Conservation (phyloP, 2,329 filamentous ascomycete species). For the Cercospora zeina region DNA sequence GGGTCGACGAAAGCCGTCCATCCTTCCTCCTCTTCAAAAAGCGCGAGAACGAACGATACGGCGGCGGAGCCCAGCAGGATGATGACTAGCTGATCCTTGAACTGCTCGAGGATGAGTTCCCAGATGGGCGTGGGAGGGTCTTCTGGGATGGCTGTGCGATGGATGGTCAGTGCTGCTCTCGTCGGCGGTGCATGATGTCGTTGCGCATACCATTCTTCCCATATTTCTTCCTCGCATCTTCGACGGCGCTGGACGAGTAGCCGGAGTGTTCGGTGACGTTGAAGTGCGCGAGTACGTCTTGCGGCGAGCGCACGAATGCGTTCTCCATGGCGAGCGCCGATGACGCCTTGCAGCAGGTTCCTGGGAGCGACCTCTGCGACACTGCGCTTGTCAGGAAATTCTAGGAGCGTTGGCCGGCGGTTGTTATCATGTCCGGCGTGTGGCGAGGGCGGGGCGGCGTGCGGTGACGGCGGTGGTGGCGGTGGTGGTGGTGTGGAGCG, state of each 20-base stretch:
- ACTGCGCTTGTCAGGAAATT: background rate
- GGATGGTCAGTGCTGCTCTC: constrained; percentile 22
- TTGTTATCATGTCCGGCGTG: constrained; percentile 9
- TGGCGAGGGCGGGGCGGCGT: background rate
- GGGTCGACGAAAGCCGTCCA: constrained; percentile 98
- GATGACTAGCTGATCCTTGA: constrained; percentile 97
- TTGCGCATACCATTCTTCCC: constrained; percentile 41
- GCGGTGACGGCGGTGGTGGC: constrained; percentile 1
- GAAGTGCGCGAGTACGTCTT: constrained; percentile 43
- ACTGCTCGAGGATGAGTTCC: constrained; percentile 96
- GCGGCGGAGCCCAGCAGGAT: constrained; percentile 91
- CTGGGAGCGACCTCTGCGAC: background rate
- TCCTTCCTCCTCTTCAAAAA: constrained; percentile 89
- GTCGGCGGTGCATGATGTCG: background rate
- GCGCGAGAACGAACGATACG: constrained; percentile 86
- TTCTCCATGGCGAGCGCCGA: constrained; percentile 39
- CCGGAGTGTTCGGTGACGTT: constrained; percentile 40
- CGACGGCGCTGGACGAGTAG: constrained; percentile 38
- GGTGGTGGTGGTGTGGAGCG: background rate
- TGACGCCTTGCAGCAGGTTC: constrained; percentile 12
- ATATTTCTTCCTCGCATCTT: constrained; percentile 38
- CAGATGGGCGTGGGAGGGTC: constrained; percentile 94
- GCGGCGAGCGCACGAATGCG: constrained; percentile 39
- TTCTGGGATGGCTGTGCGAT: constrained; percentile 66
- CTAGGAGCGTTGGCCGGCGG: background rate